Base-by-base conservation (phyloP, 2,329 filamentous ascomycete genomes). In the Dichotomopilus funicola region DNA sequence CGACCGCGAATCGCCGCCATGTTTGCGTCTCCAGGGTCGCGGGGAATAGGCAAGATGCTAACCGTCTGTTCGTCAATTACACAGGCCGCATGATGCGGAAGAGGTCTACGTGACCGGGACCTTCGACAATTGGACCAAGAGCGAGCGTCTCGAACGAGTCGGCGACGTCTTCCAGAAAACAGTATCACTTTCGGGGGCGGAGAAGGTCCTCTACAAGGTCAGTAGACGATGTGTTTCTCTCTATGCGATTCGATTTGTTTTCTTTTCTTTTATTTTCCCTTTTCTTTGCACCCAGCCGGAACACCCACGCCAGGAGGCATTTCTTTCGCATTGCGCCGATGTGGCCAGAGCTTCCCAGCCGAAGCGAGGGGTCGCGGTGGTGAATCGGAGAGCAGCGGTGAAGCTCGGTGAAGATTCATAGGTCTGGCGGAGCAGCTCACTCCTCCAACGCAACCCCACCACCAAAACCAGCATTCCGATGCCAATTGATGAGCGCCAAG, bases 191-290 rank as follows among this genome's bases (percentile, higher is more conserved):
- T 77, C 86, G 49, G 76, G 82, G 54, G 74, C 77, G 49, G 76
- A 85, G 61, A 96, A 94, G 75, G 86, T 95, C 64, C 85, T 86
- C 68, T 99, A 96, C 84, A 99, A 99, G 89, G 92, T 96, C 77
- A 64, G 78, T 65, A 36, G 36, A 7, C 43, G 43, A 19, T 50
- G 31, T 58, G 48, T 45, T 60, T 53, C 9, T 49, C 11, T 42
- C 9, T 13, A 12, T 19, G n/a, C 41, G 13, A 13, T 43, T 43
- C 11, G 5, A n/a, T 7, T 4, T n/a, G 13, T 9, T 5, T 12
- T 33, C 8, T 33, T 31, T 12, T 13, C 13, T 38, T 12, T 6
- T 42, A 34, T 5, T 47, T n/a, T 8, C 40, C 40, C 40, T n/a
- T n/a, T 42, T 42, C 11, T 40, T 40, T 42, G 40, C 40, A 42